phyloP scores from a whole-genome alignment of 73 alveolate species.

The Tetrahymena borealis region DNA sequence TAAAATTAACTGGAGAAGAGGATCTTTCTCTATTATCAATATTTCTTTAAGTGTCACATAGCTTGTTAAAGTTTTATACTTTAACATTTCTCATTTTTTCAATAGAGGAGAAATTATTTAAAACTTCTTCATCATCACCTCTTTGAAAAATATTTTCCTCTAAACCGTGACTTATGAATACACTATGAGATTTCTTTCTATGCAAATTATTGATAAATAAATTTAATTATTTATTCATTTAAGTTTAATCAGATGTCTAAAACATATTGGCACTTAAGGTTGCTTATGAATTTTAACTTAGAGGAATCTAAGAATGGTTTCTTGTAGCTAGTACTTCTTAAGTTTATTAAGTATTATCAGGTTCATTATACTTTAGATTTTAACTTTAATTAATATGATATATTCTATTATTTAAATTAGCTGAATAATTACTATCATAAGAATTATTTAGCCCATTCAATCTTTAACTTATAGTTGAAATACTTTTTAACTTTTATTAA shows the following conservation, averaged over 20 bases:
- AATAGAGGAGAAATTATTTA: background rate
- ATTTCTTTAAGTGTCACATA: background rate
- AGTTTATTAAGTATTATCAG: background rate
- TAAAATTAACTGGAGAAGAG: background rate
- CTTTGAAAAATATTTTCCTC: background rate
- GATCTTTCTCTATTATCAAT: background rate
- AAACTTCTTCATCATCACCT: background rate
- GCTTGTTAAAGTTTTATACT: background rate
- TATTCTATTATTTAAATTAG: background rate
- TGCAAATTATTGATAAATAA: background rate
- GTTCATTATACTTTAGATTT: background rate
- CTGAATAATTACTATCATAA: background rate
- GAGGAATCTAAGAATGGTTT: background rate
- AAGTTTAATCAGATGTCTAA: background rate
- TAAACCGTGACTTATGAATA: background rate
- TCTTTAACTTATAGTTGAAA: background rate
- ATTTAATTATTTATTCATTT: background rate
- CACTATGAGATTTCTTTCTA: background rate
- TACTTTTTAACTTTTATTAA: background rate
- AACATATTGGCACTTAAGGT: background rate
- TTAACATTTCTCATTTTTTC: background rate
- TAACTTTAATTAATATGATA: background rate
- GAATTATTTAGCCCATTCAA: background rate
- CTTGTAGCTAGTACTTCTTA: background rate
- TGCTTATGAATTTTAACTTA: background rate